Evolutionary conservation across 768 basidiomycete genomes (phyloP), one percentile per base, ranked within the genome.

Genomic region (Lactifluus hygrophoroides): DNA sequence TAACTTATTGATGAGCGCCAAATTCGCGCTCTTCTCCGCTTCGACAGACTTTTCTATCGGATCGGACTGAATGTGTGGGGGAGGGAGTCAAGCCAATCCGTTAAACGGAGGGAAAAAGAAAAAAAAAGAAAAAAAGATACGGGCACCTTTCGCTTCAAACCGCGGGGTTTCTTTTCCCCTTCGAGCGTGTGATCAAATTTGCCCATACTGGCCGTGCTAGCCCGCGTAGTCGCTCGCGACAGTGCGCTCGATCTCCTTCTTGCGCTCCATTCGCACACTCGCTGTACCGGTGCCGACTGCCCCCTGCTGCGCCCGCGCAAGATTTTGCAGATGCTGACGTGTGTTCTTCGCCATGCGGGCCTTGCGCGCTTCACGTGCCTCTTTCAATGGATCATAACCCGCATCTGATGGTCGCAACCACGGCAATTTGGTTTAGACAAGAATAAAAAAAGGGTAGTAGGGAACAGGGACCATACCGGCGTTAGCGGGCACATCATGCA

Each of bases 181-280:
- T 94, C 88, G 21, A 98, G 79, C 67, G 78, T 83, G 63, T 82
- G 86, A 70, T 98, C 95, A 66, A 96, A 99, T 65, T 81, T 86
- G 63, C 96, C 96, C 86, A 99, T 86, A 66, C 91, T 94, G 0
- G 94, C 96, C 0, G 96, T 99, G 60, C 93, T 93, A 28, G 77
- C 74, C 58, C 89, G 82, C 2, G 88, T 84, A 11, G 85, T 79
- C 8, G n/a, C n/a, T n/a, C n/a, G 89, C 83, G 25, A 96, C 74
- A 1, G 87, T 86, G 57, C 78, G 77, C 21, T 93, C 88, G 17
- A 98, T 80, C 14, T 90, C 85, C 14, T 69, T 65, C 72, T 92
- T n/a, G n/a, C n/a, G n/a, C n/a, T n/a, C n/a, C n/a, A n/a, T 91
- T 21, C 89, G 83, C 47, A 77, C 70, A 21, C 76, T 70, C 53